A percentile compares a stretch with the other conserved stretches of the same genome.
These are phyloP conservation scores for Echinosophora koreensis DNA, from an alignment of 306 rosid genomes.

Conservation along the genomic window DNA sequence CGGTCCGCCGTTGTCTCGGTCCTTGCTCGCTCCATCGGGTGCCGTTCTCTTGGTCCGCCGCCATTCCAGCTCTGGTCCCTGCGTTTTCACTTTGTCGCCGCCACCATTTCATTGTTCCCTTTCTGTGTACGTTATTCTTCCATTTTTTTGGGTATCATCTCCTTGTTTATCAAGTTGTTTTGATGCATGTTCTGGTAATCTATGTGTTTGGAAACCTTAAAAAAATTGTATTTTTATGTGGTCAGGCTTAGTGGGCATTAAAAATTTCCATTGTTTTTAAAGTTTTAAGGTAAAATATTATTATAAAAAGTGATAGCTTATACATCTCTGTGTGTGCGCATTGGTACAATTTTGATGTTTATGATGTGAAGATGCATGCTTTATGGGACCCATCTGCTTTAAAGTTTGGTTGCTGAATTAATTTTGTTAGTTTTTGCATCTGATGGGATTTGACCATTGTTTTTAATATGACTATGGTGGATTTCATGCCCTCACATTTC, in stretches of 20 bases:
- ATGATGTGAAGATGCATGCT: conserved; percentile 11
- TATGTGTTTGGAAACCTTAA: conserved; percentile 6
- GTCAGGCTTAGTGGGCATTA: conserved; percentile 9
- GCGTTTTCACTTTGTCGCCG: too few relatives aligned
- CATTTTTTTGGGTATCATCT: not conserved
- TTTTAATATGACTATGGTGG: conserved; percentile 5
- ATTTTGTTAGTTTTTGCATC: too few relatives aligned
- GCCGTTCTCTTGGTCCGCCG: too few relatives aligned
- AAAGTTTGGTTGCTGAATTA: conserved; percentile 7
- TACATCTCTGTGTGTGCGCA: not conserved
- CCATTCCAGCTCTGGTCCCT: too few relatives aligned
- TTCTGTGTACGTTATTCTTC: not conserved
- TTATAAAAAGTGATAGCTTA: not conserved
- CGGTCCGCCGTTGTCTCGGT: too few relatives aligned
- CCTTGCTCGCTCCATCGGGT: too few relatives aligned
- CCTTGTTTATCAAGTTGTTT: not conserved
- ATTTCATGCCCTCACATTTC: too few relatives aligned
- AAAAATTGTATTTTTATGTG: conserved; percentile 22
- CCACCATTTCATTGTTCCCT: conserved; percentile 2
- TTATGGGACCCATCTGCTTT: conserved; percentile 10
- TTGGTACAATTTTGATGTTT: conserved; percentile 31
- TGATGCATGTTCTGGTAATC: conserved; percentile 15
- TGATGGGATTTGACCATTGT: too few relatives aligned
- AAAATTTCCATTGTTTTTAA: not conserved
- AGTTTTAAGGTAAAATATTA: not conserved